Base-by-base conservation (phyloP, 2,329 filamentous ascomycete genomes). In the Pochonia chlamydosporia region DNA sequence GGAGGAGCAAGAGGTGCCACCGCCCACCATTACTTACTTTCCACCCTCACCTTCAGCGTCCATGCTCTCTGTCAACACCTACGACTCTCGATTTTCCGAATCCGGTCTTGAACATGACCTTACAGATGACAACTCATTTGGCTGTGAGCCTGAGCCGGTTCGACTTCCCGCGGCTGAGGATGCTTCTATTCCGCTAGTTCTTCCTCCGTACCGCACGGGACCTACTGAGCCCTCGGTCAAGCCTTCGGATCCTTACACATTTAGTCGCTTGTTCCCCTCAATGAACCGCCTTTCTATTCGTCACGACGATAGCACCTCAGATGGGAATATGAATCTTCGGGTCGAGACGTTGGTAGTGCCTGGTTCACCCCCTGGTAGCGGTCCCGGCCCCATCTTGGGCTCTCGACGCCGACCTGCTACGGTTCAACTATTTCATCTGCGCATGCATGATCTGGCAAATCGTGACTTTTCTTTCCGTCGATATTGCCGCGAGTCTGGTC, bases 311-410 rank as follows among this genome's bases (percentile, higher is more conserved):
- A 82, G 88, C 42, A 93, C 90, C 0, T 69, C 84, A 4, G 92
- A 99, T 63, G 92, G 92, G 30, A 96, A 96, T 73, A 95, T 96
- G 89, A 97, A 97, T 63, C 76, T 99, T 48, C 84, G 91, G 26
- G 77, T 97, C 49, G 91, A 96, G 63, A 92, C 89, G 5, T 74
- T 87, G 52, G 79, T 88, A 40, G 75, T 77, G 23, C 48, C 55
- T 18, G 78, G 78, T 35, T 79, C 79, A 53, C 79, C 82, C 52
- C 81, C 82, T 56, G 79, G 31, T 3, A 40, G 44, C 9, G 44
- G 45, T 16, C 23, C 40, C 3, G 31, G 46, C 13, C 28, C 47
- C n/a, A 43, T 53, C 14, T 16, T 39, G 16, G 37, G 36, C 26
- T 44, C 41, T 24, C 28, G 13, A 9, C 23, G 26, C 14, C 28